Conservation (phyloP, 352 stramenopile genomes). For the Albugo candida region DNA sequence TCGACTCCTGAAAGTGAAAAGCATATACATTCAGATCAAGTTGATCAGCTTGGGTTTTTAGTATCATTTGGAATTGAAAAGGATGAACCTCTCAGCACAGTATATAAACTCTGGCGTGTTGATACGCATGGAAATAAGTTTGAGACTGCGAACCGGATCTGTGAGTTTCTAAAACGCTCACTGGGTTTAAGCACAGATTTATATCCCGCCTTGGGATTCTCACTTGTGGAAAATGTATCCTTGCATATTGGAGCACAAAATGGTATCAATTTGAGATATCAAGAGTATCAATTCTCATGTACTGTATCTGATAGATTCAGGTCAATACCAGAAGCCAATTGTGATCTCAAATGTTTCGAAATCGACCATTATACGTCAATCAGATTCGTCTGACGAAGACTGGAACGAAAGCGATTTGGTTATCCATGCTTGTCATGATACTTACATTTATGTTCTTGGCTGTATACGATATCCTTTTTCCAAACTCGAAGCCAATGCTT, state of each 20-base stretch:
- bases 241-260: too few species aligned
- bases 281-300: too few species aligned
- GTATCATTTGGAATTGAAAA: slow-evolving; percentile 39
- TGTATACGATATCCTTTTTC: slow-evolving; percentile 78
- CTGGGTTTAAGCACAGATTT: slow-evolving; percentile 59
- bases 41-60: slow-evolving; percentile 57
- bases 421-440: slow-evolving; percentile 86
- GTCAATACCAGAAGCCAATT: slow-evolving; percentile 11
- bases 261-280: too few species aligned
- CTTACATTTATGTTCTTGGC: slow-evolving; percentile 89
- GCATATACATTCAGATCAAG: slow-evolving; percentile 32
- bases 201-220: slow-evolving; percentile 58
- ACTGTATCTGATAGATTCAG: too few species aligned
- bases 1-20: slow-evolving; percentile 14
- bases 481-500: neutral
- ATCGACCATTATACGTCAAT: slow-evolving; percentile 62
- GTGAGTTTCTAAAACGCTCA: slow-evolving; percentile 53
- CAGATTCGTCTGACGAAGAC: slow-evolving; percentile 30
- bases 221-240: slow-evolving; percentile 10
- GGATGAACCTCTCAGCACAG: slow-evolving; percentile 35
- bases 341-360: slow-evolving; percentile 45
- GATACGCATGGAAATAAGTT: slow-evolving; percentile 9
- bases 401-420: slow-evolving; percentile 32
- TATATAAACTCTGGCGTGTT: slow-evolving; percentile 39
- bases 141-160: slow-evolving; percentile 42